These are phyloP conservation scores for Sphaceloma murrayae DNA, from an alignment of 2,329 filamentous ascomycete genomes.

Conservation along the genomic window DNA sequence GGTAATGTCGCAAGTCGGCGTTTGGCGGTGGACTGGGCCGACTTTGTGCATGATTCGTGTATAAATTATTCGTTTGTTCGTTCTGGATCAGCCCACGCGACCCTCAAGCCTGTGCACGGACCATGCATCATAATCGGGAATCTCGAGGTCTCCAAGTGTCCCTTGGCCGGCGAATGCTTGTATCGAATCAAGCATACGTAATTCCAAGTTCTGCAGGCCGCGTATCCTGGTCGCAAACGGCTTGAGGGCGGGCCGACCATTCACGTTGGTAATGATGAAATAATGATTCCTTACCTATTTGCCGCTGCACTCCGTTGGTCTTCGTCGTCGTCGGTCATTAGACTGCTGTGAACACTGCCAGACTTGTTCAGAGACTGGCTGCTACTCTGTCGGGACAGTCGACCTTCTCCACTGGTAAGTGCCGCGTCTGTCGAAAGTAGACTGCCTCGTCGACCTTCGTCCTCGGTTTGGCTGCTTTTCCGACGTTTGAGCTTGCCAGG, in stretches of 20 bases:
- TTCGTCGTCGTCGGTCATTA: conserved; percentile 44
- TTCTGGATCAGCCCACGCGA: neutral
- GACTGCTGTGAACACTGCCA: conserved; percentile 40
- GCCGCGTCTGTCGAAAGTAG: conserved; percentile 8
- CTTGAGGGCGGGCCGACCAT: conserved; percentile 1
- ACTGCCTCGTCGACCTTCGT: conserved; percentile 14
- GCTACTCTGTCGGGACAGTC: conserved; percentile 5
- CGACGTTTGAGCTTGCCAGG: conserved; percentile 38
- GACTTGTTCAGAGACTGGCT: conserved; percentile 13
- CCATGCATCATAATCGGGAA: no score
- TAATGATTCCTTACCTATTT: conserved; percentile 33
- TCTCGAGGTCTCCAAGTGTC: neutral
- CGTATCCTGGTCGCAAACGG: conserved; percentile 9
- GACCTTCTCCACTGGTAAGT: conserved; percentile 4
- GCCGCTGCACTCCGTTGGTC: conserved; percentile 23
- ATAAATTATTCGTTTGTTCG: no score
- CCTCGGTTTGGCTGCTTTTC: conserved; percentile 23
- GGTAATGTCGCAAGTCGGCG: no score
- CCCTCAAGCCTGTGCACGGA: conserved; percentile 4
- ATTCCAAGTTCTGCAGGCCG: conserved; percentile 6
- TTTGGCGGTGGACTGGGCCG: conserved; percentile 1
- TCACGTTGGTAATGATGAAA: conserved; percentile 13
- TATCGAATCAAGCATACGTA: conserved; percentile 13
- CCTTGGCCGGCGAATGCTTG: conserved; percentile 3
- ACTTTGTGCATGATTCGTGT: conserved; percentile 12